phyloP scores from a whole-genome alignment of 2,329 filamentous ascomycete genomes.

The Cercospora beticola region DNA sequence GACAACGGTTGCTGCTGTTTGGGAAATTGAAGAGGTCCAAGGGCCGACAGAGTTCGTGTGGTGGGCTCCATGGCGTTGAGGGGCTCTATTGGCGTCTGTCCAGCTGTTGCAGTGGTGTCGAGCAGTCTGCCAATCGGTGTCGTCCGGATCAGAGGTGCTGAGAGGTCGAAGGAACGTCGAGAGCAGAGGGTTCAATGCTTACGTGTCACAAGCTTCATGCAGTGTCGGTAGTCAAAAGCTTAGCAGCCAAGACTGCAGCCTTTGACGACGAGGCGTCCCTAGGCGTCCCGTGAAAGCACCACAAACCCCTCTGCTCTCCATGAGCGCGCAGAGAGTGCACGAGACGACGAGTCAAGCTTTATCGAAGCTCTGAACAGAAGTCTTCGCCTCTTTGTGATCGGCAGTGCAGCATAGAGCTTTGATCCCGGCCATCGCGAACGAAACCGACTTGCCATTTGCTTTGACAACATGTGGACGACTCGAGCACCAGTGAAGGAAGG shows the following conservation, averaged over 20 bases:
- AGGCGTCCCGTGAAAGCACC: neutral
- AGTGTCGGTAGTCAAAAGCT: neutral
- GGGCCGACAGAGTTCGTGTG: neutral
- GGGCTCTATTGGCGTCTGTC: neutral
- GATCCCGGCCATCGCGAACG: neutral
- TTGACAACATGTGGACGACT: neutral
- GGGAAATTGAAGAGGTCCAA: neutral
- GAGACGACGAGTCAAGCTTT: neutral
- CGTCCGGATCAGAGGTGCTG: neutral
- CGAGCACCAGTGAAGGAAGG: neutral
- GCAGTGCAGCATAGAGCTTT: neutral
- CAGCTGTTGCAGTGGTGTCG: neutral
- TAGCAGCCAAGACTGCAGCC: neutral
- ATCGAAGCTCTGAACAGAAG: neutral
- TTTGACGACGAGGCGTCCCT: neutral
- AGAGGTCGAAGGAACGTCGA: neutral
- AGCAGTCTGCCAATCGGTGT: neutral
- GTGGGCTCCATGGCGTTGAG: neutral
- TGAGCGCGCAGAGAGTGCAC: neutral
- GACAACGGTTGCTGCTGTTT: neutral
- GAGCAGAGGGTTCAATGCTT: neutral
- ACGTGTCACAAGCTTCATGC: neutral
- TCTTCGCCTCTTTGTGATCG: neutral
- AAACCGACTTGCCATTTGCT: neutral
- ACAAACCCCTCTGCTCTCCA: neutral